phyloP scores from a whole-genome alignment of 176 grass and related monocot genomes.

The Ampelocalamus luodianensis region DNA sequence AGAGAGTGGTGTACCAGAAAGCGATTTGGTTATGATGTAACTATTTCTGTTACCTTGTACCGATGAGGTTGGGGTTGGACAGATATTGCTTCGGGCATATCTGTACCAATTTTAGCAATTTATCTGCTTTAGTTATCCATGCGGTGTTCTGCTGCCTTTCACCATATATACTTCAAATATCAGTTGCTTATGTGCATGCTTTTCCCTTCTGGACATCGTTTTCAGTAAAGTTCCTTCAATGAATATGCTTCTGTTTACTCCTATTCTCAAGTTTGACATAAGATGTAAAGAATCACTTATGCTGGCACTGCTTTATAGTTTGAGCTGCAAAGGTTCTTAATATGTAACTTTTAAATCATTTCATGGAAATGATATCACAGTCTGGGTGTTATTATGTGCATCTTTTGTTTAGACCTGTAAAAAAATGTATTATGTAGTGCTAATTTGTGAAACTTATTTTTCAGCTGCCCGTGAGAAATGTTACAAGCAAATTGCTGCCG shows the following conservation, averaged over 20 bases:
- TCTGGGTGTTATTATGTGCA: slow-evolving; percentile 5
- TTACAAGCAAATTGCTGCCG: slow-evolving; percentile 93
- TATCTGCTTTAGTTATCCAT: slow-evolving; percentile 31
- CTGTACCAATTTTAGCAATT: slow-evolving; percentile 25
- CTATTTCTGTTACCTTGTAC: slow-evolving; percentile 7
- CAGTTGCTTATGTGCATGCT: slow-evolving; percentile 10
- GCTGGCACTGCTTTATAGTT: slow-evolving; percentile 16
- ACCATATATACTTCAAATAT: slow-evolving; percentile 21
- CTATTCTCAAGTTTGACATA: neutral
- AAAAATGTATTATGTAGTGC: neutral
- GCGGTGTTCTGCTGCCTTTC: neutral
- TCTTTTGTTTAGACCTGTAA: slow-evolving; percentile 8
- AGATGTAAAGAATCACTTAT: neutral
- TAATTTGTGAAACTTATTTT: slow-evolving; percentile 42
- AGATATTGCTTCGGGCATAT: slow-evolving; percentile 3
- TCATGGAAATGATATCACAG: slow-evolving; percentile 33
- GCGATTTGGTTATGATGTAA: neutral
- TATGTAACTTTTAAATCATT: slow-evolving; percentile 21
- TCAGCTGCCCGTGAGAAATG: slow-evolving; percentile 88
- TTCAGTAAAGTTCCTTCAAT: slow-evolving; percentile 29
- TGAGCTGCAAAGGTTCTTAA: neutral
- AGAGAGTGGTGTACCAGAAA: neutral
- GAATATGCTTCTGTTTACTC: slow-evolving; percentile 15
- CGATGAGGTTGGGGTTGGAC: neutral
- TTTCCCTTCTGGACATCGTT: slow-evolving; percentile 32